Evolutionary conservation across 1,284 basidiomycete species (phyloP).

Genomic region (Sporisorium reilianum): DNA sequence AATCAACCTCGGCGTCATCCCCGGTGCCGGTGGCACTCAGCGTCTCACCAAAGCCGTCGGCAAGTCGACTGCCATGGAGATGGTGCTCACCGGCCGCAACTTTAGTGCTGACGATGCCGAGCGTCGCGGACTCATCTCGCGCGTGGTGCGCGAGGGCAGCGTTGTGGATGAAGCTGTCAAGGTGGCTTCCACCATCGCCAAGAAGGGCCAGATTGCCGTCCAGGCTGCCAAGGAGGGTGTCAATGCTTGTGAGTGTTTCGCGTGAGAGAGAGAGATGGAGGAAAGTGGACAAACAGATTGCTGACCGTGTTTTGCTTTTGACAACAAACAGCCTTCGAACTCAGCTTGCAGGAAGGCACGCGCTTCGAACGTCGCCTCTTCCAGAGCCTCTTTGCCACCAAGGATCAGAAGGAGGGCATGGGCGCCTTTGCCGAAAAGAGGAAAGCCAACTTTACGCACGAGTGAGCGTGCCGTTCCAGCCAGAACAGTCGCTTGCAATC

Average conservation of each 20-base stretch:
- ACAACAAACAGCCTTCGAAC: conserved; percentile 75
- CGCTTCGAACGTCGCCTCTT: conserved; percentile 89
- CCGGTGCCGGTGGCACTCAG: conserved; percentile 85
- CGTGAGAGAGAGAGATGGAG: not conserved
- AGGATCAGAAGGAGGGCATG: conserved; percentile 99
- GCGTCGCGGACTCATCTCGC: conserved; percentile 84
- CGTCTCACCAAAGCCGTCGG: conserved; percentile 87
- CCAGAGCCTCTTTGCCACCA: conserved; percentile 91
- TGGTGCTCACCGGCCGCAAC: conserved; percentile 82
- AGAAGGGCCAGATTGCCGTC: conserved; percentile 85
- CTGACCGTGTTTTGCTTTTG: not conserved
- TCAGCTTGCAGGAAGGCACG: conserved; percentile 84
- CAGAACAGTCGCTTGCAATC: not conserved
- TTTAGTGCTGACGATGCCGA: conserved; percentile 86
- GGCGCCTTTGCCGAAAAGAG: conserved; percentile 97
- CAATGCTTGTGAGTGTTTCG: conserved; percentile 78
- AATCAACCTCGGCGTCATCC: conserved; percentile 96
- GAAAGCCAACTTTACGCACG: conserved; percentile 71
- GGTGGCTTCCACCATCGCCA: conserved; percentile 83
- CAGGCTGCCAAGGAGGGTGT: conserved; percentile 95
- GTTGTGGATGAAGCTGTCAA: conserved; percentile 90
- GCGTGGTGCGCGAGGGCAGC: conserved; percentile 77
- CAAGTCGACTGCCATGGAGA: conserved; percentile 95
- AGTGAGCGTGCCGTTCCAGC: conserved; percentile 28
- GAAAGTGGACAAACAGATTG: not conserved